Evolutionary conservation across 352 stramenopile genomes (phyloP).

Genomic region (Elongisporangium senticosum): DNA sequence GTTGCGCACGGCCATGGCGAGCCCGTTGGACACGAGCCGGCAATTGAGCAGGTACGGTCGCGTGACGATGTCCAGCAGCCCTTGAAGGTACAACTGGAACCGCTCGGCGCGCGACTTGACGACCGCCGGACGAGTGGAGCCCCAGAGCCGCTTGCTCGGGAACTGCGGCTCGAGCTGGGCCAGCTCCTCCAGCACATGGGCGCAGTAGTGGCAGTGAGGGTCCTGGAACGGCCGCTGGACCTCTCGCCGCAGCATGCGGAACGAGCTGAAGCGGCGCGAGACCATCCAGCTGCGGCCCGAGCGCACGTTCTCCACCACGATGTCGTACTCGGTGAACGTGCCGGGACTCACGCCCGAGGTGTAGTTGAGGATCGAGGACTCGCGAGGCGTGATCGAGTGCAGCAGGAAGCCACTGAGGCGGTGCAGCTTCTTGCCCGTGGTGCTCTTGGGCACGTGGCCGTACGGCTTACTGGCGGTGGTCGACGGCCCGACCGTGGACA

Average conservation of each 20-base stretch:
- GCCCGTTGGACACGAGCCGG: slow-evolving; percentile 39
- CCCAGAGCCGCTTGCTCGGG: slow-evolving; percentile 55
- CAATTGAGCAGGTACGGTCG: slow-evolving; percentile 50
- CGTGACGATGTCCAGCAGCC: slow-evolving; percentile 45
- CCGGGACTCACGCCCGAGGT: slow-evolving; percentile 33
- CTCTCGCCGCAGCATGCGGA: slow-evolving; percentile 56
- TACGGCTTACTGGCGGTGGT: slow-evolving; percentile 3
- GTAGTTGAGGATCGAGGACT: slow-evolving; percentile 44
- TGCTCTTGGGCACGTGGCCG: slow-evolving; percentile 12
- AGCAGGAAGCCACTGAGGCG: slow-evolving; percentile 54
- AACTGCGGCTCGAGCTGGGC: slow-evolving; percentile 41
- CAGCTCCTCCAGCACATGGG: slow-evolving; percentile 36
- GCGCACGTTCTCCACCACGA: slow-evolving; percentile 54
- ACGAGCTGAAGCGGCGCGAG: slow-evolving; percentile 59
- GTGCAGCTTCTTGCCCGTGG: slow-evolving; percentile 17
- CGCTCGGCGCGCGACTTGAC: slow-evolving; percentile 35
- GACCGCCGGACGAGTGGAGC: slow-evolving; percentile 33
- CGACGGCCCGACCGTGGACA: not conserved
- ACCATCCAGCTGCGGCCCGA: slow-evolving; percentile 52
- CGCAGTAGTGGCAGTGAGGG: slow-evolving; percentile 62
- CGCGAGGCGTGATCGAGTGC: slow-evolving; percentile 53
- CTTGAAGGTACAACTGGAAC: slow-evolving; percentile 54
- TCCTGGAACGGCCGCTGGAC: slow-evolving; percentile 39
- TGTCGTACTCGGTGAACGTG: slow-evolving; percentile 61
- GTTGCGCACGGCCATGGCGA: slow-evolving; percentile 44